A percentile compares a stretch with the other conserved stretches of the same genome.
phyloP scores from a whole-genome alignment of 176 grass and related monocot genomes.

The Coix lacrymajobi region DNA sequence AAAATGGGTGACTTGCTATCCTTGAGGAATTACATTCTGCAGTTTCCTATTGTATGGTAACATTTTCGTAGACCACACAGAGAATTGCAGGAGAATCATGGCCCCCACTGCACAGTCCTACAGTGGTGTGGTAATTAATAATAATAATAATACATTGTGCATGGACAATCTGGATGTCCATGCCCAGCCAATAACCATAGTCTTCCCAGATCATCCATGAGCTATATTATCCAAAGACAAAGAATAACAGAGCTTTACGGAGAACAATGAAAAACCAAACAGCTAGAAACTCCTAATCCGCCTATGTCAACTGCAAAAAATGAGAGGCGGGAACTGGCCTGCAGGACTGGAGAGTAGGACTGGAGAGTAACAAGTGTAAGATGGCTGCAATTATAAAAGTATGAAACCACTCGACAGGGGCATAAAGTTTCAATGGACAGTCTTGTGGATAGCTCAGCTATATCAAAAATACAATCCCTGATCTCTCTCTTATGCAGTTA shows the following conservation, averaged over 20 bases:
- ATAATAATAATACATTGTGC: constrained; percentile 9
- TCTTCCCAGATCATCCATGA: constrained; percentile 2
- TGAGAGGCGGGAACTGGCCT: neutral
- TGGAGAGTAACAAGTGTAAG: constrained; percentile 2
- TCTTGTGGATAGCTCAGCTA: neutral
- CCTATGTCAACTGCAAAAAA: constrained; percentile 41
- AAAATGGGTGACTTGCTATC: constrained; percentile 11
- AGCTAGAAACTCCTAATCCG: constrained; percentile 22
- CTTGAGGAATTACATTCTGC: constrained; percentile 13
- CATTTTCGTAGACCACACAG: constrained; percentile 26
- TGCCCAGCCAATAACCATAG: neutral
- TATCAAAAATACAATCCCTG: constrained; percentile 19
- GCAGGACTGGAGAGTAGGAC: too few relatives aligned
- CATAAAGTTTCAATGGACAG: constrained; percentile 15
- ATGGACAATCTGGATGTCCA: neutral
- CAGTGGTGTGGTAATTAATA: constrained; percentile 15
- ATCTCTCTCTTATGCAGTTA: constrained; percentile 5
- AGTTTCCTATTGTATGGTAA: constrained; percentile 35
- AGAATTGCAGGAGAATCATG: constrained; percentile 24
- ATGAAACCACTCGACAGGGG: neutral
- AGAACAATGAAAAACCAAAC: constrained; percentile 28
- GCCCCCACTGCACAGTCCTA: constrained; percentile 8
- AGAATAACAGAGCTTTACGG: constrained; percentile 36
- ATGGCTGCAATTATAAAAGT: constrained; percentile 16
- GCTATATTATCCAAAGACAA: constrained; percentile 23